Evolutionary conservation across 2,329 filamentous ascomycete species (phyloP).

Genomic region (Aspergillus quadricinctus): DNA sequence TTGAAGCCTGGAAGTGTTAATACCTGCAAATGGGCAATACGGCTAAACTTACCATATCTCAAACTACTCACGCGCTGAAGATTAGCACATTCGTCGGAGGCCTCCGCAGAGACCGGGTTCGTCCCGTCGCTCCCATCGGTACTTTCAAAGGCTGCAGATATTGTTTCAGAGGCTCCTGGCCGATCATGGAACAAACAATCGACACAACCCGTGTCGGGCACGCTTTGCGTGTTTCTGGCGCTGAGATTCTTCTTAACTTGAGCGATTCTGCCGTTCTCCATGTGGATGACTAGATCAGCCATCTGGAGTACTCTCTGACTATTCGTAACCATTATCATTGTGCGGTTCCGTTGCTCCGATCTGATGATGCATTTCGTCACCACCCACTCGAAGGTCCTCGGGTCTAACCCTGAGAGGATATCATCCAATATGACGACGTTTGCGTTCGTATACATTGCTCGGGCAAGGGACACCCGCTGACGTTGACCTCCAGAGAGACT

Average conservation of each 20-base stretch:
- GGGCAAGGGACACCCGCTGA: constrained; percentile 55
- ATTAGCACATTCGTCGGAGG: background rate
- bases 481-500: constrained; percentile 61
- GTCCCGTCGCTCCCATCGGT: background rate
- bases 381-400: constrained; percentile 4
- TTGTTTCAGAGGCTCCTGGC: background rate
- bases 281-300: constrained; percentile 7
- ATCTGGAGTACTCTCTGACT: constrained; percentile 1
- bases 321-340: constrained; percentile 7
- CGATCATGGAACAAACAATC: background rate
- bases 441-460: constrained; percentile 54
- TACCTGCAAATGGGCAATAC: background rate
- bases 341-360: constrained; percentile 2
- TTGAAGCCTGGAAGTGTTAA: constrained; percentile 2
- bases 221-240: too few relatives aligned
- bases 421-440: constrained; percentile 55
- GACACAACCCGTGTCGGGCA: background rate
- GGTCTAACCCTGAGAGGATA: constrained; percentile 9
- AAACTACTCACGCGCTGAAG: background rate
- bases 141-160: background rate
- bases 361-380: constrained; percentile 8
- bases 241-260: background rate
- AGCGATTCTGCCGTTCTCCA: constrained; percentile 2
- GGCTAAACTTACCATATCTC: constrained; percentile 1
- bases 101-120: background rate